Conservation (phyloP, 345 rosid genomes). For the Bruguiera gymnorhiza region DNA sequence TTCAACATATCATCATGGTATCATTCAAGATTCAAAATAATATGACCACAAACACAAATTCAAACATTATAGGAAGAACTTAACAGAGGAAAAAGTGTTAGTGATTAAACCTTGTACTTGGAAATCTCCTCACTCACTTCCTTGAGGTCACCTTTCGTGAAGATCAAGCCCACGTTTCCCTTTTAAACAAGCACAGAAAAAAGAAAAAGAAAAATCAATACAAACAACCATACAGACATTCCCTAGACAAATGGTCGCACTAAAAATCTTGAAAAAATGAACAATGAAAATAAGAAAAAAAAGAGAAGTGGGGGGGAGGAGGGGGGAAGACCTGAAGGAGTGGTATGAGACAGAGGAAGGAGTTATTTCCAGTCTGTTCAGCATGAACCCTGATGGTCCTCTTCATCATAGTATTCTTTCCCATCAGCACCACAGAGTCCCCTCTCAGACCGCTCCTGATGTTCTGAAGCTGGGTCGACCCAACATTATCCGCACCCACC, state of each 20-base stretch:
- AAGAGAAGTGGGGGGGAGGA: neutral
- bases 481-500: constrained; percentile 85
- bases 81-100: neutral
- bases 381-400: constrained; percentile 72
- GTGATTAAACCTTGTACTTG: constrained; percentile 70
- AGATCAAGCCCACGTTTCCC: constrained; percentile 96
- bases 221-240: neutral
- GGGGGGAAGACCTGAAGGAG: constrained; percentile 65
- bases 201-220: neutral
- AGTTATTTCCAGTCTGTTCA: constrained; percentile 62
- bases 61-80: neutral
- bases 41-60: neutral
- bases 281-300: neutral
- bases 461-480: constrained; percentile 88
- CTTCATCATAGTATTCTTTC: constrained; percentile 98
- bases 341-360: constrained; percentile 60
- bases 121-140: constrained; percentile 95
- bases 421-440: constrained; percentile 86
- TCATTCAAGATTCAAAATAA: no score
- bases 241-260: neutral
- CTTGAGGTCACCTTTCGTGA: constrained; percentile 95
- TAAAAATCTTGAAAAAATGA: neutral
- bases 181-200: constrained; percentile 11
- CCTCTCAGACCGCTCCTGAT: constrained; percentile 80
- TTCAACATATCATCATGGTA: no score